phyloP scores from a whole-genome alignment of 2,329 filamentous ascomycete species.

The Sclerotinia sclerotiorum region DNA sequence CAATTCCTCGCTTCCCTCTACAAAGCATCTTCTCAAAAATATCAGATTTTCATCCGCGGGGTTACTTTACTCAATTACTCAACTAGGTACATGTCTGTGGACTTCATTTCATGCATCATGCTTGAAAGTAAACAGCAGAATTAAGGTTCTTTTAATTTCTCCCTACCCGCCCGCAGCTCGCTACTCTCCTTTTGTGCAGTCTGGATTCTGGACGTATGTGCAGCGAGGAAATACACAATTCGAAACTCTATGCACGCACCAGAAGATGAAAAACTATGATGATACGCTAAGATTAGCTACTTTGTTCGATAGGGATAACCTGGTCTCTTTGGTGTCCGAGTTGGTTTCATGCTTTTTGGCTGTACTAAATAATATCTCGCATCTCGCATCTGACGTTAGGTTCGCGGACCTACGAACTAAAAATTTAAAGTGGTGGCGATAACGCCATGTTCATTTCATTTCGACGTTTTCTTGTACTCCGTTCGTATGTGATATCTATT shows the following conservation, averaged over 20 bases:
- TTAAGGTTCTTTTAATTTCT: background rate
- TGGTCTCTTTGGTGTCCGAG: no score
- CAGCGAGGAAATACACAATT: no score
- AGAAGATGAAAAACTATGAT: no score
- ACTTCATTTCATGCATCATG: constrained; percentile 3
- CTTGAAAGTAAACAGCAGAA: background rate
- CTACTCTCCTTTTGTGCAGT: no score
- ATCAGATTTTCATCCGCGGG: constrained; percentile 1
- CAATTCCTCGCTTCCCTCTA: background rate
- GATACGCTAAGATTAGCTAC: no score
- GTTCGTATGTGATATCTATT: background rate
- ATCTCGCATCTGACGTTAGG: no score
- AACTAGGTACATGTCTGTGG: background rate
- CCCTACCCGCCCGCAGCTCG: background rate
- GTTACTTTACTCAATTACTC: background rate
- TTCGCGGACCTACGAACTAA: background rate
- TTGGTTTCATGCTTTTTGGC: no score
- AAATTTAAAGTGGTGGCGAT: background rate
- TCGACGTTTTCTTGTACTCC: background rate
- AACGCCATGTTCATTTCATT: background rate
- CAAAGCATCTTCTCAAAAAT: background rate
- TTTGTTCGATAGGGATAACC: no score
- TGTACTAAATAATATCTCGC: background rate
- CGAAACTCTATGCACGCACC: no score
- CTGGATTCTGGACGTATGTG: no score